Conservation (phyloP, 1,139 yeast genomes). For the Pichia norvegensis region DNA sequence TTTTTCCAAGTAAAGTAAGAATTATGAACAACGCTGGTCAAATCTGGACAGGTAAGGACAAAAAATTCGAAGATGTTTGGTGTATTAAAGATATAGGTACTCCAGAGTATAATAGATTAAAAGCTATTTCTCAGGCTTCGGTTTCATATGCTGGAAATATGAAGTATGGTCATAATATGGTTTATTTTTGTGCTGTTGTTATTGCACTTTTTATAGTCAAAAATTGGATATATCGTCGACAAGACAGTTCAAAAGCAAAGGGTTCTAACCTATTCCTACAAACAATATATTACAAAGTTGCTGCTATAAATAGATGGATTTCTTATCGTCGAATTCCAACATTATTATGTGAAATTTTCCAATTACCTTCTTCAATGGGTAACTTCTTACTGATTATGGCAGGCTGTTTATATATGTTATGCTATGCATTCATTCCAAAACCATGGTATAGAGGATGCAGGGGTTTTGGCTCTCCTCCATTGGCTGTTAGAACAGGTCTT, state of each 20-base stretch:
- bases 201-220: constrained; percentile 36
- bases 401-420: constrained; percentile 38
- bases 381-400: constrained; percentile 35
- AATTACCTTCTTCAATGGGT: constrained; percentile 48
- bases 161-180: constrained; percentile 38
- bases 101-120: constrained; percentile 27
- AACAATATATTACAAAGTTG: constrained; percentile 17
- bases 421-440: constrained; percentile 43
- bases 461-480: constrained; percentile 62
- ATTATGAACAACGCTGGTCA: neutral
- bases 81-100: constrained; percentile 36
- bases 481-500: constrained; percentile 47
- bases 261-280: constrained; percentile 10
- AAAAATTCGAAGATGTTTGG: constrained; percentile 34
- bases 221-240: constrained; percentile 35
- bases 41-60: constrained; percentile 11
- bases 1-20: no score
- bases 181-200: constrained; percentile 37
- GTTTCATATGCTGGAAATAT: constrained; percentile 36
- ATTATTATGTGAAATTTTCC: constrained; percentile 32
- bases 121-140: constrained; percentile 32
- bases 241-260: constrained; percentile 23
- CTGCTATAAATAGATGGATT: constrained; percentile 38
- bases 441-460: constrained; percentile 49
- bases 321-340: constrained; percentile 44